Percentiles rank a stretch among this genome's conserved stretches.
phyloP scores from a whole-genome alignment of 495 filamentous ascomycete species.

The Penicillium lividum region DNA sequence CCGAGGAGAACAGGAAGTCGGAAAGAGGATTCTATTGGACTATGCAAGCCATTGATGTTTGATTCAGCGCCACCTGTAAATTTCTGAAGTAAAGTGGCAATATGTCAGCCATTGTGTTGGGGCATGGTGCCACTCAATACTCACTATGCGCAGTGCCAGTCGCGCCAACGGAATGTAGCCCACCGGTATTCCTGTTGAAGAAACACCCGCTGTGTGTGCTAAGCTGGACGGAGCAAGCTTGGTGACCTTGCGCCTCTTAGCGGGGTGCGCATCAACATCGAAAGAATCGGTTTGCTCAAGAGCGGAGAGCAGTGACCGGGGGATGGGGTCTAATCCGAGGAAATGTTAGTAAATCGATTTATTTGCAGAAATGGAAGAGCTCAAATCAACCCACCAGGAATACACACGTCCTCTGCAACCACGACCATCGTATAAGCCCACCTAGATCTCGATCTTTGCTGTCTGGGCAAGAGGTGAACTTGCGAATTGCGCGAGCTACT shows the following conservation, averaged over 20 bases:
- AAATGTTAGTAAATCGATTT: not conserved
- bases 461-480: constrained; percentile 8
- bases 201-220: constrained; percentile 20
- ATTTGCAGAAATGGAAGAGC: not conserved
- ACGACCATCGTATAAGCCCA: constrained; percentile 28
- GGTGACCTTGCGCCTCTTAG: constrained; percentile 41
- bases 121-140: constrained; percentile 11
- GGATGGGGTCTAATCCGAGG: constrained; percentile 26
- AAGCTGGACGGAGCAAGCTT: constrained; percentile 25
- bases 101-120: constrained; percentile 5
- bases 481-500: not conserved
- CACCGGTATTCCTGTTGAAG: constrained; percentile 23
- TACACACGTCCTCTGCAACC: constrained; percentile 20
- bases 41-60: not conserved
- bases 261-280: constrained; percentile 22
- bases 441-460: not conserved
- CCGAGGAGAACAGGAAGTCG: constrained; percentile 24
- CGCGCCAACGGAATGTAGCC: constrained; percentile 44
- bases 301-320: constrained; percentile 27
- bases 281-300: constrained; percentile 19
- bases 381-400: constrained; percentile 24
- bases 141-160: constrained; percentile 36
- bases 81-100: constrained; percentile 21
- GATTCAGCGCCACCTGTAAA: constrained; percentile 7
- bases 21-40: not conserved